These are phyloP conservation scores for Rhodotorula toruloides DNA, from an alignment of 768 basidiomycete genomes.

Conservation along the genomic window DNA sequence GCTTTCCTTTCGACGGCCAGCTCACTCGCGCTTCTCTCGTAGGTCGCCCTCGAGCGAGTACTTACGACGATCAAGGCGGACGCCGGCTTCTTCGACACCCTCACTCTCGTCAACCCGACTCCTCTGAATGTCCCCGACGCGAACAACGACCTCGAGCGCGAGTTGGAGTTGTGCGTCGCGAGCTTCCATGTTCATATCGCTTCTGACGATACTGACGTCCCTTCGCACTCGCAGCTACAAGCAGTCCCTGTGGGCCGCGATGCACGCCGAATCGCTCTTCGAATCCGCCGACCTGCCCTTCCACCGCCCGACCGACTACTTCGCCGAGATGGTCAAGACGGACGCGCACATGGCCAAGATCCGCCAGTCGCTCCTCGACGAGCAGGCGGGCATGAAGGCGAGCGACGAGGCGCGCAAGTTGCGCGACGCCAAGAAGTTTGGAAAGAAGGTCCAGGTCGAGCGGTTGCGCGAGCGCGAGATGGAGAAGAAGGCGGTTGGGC, in stretches of 20 bases:
- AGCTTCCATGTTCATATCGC: background rate
- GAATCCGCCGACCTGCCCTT: constrained; percentile 58
- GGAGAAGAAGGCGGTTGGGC: constrained; percentile 87
- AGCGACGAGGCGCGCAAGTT: constrained; percentile 85
- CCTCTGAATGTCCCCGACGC: constrained; percentile 65
- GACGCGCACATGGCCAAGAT: constrained; percentile 98
- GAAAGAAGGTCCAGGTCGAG: constrained; percentile 94
- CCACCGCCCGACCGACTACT: constrained; percentile 86
- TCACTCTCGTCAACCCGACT: constrained; percentile 66
- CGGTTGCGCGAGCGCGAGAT: constrained; percentile 83
- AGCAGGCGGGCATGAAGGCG: constrained; percentile 79
- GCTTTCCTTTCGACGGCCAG: too few relatives aligned
- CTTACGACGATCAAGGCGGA: constrained; percentile 53
- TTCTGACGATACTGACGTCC: background rate
- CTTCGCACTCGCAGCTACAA: constrained; percentile 65
- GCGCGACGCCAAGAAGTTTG: constrained; percentile 93
- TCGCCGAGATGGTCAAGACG: constrained; percentile 97
- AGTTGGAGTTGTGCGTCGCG: constrained; percentile 79
- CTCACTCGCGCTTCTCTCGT: background rate
- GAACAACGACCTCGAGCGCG: constrained; percentile 83
- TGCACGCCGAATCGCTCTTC: constrained; percentile 64
- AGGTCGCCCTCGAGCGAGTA: constrained; percentile 77
- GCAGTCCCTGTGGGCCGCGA: constrained; percentile 80
- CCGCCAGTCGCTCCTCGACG: constrained; percentile 81
- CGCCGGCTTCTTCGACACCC: constrained; percentile 55